Evolutionary conservation across 2,329 filamentous ascomycete genomes (phyloP), one percentile per base, ranked within the genome.

Genomic region (Diplodia seriata): DNA sequence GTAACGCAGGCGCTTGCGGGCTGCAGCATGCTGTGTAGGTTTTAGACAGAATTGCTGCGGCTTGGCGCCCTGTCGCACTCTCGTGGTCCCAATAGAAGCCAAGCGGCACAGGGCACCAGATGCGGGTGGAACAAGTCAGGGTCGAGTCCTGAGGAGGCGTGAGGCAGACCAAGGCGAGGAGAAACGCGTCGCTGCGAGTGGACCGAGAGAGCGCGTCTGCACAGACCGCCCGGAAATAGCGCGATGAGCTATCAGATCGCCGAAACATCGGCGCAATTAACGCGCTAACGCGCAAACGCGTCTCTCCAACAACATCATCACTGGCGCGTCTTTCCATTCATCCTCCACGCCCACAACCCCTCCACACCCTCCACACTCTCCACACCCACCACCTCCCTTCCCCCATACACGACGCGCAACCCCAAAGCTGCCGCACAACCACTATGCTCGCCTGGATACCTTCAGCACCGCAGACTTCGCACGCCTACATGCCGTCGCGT

Each of bases 401-500:
- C 43, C 31, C 15, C 36, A n/a, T 29, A 5, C 62, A 29, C 26
- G 31, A 4, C 33, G 8, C 23, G 36, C 26, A 26, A 43, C 15
- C 26, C 43, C 5, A n/a, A 50, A 7, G n/a, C 26, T 18, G 11
- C 15, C 12, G 14, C 31, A 53, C n/a, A 4, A 20, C 47, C 66
- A 53, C 33, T 20, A 67, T 67, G 66, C 66, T 67, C 33, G 66
- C 43, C 66, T 67, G 55, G 31, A 53, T 31, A 36, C 56, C 55
- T 8, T 51, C 49, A 6, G 15, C 66, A 15, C 38, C 49, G 33
- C 57, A 54, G 20, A 26, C 50, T 12, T 49, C 51, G 56, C 56
- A 68, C 66, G 50, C 66, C 20, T 68, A 68, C 54, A 40, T 36
- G 67, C 67, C 67, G 43, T 56, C 67, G 61, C 67, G 61, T 31